These are phyloP conservation scores for Pythium periplocum DNA, from an alignment of 352 stramenopile genomes.

Conservation along the genomic window DNA sequence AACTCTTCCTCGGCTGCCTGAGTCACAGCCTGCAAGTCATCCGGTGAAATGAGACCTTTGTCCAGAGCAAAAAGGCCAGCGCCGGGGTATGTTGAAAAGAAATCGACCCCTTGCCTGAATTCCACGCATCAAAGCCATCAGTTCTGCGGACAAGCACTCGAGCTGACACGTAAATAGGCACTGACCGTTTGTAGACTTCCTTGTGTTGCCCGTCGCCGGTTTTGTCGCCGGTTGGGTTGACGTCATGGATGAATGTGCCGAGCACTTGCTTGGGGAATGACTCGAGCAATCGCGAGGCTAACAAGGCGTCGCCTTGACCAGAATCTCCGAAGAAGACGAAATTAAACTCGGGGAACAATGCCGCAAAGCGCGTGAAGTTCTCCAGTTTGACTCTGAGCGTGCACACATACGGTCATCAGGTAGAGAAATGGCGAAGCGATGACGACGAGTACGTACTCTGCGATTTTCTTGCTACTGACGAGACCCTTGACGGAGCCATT, in stretches of 20 bases:
- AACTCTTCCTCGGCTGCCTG: constrained; percentile 39
- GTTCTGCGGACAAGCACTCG: too few species aligned
- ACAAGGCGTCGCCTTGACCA: constrained; percentile 68
- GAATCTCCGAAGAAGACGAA: constrained; percentile 86
- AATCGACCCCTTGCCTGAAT: constrained; percentile 57
- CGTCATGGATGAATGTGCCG: constrained; percentile 75
- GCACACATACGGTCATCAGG: too few species aligned
- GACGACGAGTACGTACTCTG: constrained; percentile 22
- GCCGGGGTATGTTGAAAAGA: constrained; percentile 69
- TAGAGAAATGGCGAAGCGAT: too few species aligned
- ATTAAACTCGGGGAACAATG: constrained; percentile 78
- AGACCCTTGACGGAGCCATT: constrained; percentile 75
- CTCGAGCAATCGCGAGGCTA: constrained; percentile 58
- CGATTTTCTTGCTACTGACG: constrained; percentile 82
- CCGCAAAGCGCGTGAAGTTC: constrained; percentile 75
- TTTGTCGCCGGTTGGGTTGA: constrained; percentile 44
- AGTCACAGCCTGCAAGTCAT: constrained; percentile 47
- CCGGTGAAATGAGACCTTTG: constrained; percentile 47
- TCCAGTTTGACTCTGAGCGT: constrained; percentile 57
- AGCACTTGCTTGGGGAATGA: constrained; percentile 57
- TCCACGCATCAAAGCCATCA: too few species aligned
- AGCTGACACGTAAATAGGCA: too few species aligned
- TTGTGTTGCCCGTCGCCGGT: constrained; percentile 68
- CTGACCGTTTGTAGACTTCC: constrained; percentile 26
- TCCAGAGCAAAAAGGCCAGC: constrained; percentile 49